phyloP scores from a whole-genome alignment of 306 rosid genomes.

The Morella rubra region DNA sequence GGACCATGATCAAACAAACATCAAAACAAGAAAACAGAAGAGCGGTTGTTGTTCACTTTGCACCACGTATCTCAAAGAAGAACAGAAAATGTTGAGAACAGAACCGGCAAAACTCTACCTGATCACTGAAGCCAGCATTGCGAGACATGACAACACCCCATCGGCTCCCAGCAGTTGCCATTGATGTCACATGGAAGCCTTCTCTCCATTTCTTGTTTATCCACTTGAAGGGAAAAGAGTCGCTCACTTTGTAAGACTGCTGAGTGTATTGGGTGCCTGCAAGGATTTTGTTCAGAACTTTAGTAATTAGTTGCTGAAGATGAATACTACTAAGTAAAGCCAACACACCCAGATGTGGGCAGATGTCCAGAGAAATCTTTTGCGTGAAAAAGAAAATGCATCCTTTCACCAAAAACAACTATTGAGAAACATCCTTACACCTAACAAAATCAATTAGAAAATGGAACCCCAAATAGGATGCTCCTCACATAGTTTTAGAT shows the following conservation, averaged over 20 bases:
- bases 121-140: constrained; percentile 90
- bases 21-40: too few relatives aligned
- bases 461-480: background rate
- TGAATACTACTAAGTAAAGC: background rate
- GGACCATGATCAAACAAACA: too few relatives aligned
- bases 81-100: background rate
- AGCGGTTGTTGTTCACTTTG: too few relatives aligned
- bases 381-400: background rate
- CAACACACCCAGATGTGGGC: background rate
- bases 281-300: constrained; percentile 16
- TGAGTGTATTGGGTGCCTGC: constrained; percentile 88
- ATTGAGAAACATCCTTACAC: background rate
- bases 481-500: background rate
- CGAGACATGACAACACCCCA: constrained; percentile 99
- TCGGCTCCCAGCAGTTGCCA: constrained; percentile 96
- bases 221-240: constrained; percentile 97
- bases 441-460: background rate
- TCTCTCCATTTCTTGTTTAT: constrained; percentile 97
- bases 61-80: too few relatives aligned
- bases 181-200: constrained; percentile 95
- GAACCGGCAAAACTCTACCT: constrained; percentile 46
- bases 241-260: constrained; percentile 99
- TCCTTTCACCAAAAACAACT: background rate
- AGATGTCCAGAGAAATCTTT: background rate
- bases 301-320: background rate